A percentile compares a stretch with the other conserved stretches of the same genome.
phyloP scores from a whole-genome alignment of 257 asterid species.

The Prunella vulgaris region DNA sequence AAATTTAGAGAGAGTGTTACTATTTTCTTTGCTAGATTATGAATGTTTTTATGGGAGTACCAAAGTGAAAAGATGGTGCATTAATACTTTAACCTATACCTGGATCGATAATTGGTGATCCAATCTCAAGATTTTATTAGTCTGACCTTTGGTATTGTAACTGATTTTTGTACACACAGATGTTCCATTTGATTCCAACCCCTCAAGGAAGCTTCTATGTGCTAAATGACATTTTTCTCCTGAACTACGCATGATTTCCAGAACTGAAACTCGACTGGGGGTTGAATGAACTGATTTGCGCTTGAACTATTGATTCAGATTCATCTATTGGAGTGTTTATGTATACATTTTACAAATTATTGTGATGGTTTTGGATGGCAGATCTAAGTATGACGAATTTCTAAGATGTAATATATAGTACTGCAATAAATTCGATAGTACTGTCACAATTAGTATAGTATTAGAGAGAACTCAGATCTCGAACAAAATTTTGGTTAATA shows the following conservation, averaged over 20 bases:
- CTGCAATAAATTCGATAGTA: too few relatives aligned
- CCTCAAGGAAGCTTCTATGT: constrained; percentile 81
- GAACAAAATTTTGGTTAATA: too few relatives aligned
- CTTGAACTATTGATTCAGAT: too few relatives aligned
- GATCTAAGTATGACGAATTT: too few relatives aligned
- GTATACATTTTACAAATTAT: too few relatives aligned
- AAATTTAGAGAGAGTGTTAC: neutral
- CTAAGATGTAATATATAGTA: too few relatives aligned
- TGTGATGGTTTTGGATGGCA: too few relatives aligned
- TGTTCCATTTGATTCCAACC: constrained; percentile 95
- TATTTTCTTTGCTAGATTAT: neutral
- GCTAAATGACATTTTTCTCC: constrained; percentile 81
- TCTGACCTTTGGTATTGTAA: constrained; percentile 6
- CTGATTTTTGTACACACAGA: too few relatives aligned
- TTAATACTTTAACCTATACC: neutral
- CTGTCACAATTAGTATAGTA: too few relatives aligned
- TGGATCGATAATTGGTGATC: neutral
- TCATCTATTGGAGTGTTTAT: too few relatives aligned
- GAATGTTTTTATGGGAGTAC: neutral
- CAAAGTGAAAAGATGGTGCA: neutral
- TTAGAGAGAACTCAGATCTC: too few relatives aligned
- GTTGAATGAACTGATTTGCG: constrained; percentile 22
- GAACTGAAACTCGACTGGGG: constrained; percentile 1
- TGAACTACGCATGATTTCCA: constrained; percentile 63
- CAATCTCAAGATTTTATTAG: neutral